These are phyloP conservation scores for Chaetoceros tenuissimus DNA, from an alignment of 108 stramenopile species.

Conservation along the genomic window DNA sequence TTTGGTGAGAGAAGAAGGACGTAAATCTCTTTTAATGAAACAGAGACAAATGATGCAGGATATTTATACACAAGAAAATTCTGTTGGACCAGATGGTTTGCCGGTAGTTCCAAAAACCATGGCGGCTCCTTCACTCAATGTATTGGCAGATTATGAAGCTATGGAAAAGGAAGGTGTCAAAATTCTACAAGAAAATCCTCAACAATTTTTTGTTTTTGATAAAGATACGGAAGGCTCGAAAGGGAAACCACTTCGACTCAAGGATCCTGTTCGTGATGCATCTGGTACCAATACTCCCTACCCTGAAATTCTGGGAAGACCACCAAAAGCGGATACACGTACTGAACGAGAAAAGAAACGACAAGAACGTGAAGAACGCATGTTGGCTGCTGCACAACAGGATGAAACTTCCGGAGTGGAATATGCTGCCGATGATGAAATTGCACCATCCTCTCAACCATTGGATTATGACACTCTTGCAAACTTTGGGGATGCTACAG, in stretches of 20 bases:
- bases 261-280: constrained; percentile 44
- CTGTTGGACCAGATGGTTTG: constrained; percentile 17
- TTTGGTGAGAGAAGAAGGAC: constrained; percentile 55
- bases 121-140: constrained; percentile 56
- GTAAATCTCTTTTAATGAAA: constrained; percentile 45
- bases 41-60: constrained; percentile 59
- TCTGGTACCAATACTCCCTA: constrained; percentile 39
- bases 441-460: constrained; percentile 20
- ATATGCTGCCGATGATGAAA: constrained; percentile 38
- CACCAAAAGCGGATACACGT: constrained; percentile 56
- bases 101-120: constrained; percentile 33
- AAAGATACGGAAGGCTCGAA: constrained; percentile 8
- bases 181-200: constrained; percentile 58
- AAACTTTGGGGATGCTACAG: constrained; percentile 34
- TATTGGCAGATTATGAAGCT: constrained; percentile 59
- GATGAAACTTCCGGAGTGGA: constrained; percentile 32
- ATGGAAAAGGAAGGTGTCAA: constrained; percentile 71
- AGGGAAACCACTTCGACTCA: constrained; percentile 54
- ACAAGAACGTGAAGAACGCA: constrained; percentile 60
- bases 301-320: constrained; percentile 51
- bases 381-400: constrained; percentile 63
- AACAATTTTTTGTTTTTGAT: constrained; percentile 75
- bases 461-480: constrained; percentile 24
- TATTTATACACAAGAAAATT: constrained; percentile 25
- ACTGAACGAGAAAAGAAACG: constrained; percentile 78